Evolutionary conservation across 768 basidiomycete genomes (phyloP), one percentile per base, ranked within the genome.

Genomic region (Ramaria sp.): DNA sequence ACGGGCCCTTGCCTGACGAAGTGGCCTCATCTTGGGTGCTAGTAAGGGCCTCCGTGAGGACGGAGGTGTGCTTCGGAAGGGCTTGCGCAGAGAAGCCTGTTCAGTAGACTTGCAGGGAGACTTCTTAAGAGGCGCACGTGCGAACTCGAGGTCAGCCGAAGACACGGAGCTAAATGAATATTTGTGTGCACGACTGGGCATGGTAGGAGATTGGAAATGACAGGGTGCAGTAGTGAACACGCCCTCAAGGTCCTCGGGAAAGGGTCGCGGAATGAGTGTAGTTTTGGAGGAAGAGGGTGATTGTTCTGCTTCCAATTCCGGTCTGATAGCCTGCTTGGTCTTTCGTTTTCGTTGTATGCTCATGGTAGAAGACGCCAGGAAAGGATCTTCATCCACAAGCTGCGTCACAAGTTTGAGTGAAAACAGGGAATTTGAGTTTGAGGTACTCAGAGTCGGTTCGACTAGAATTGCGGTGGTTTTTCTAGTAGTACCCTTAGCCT

Each of bases 331-430:
- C 10, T 5, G 30, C 30, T 32, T 32, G 30, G 30, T 32, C 30
- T 32, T 32, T 5, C 5, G 5, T 10, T 32, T 32, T 5, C 5
- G 30, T 5, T 32, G 30, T 32, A 32, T 32, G 30, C 10, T 32
- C 30, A 32, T 10, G 30, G 30, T 32, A 10, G 30, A 5, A 32
- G 30, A n/a, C n/a, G n/a, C 30, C 30, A 32, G 16, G 28, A 52
- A 52, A 34, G 51, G 51, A 52, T 52, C 51, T 16, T 52, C 41
- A 38, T 52, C 51, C 8, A 52, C 20, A 9, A 38, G 37, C 41
- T 38, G 27, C 16, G 41, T 13, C 3, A 52, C 30, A 4, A 12
- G 13, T 34, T 50, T 27, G 25, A n/a, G 30, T 32, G 30, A 32
- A 10, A 10, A 32, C 10, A 5, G 30, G 5, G 30, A 5, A 10